Evolutionary conservation across 202 grass and related monocot species (phyloP), one percentile per base, ranked within the genome.

Genomic region (Digitaria exilis): DNA sequence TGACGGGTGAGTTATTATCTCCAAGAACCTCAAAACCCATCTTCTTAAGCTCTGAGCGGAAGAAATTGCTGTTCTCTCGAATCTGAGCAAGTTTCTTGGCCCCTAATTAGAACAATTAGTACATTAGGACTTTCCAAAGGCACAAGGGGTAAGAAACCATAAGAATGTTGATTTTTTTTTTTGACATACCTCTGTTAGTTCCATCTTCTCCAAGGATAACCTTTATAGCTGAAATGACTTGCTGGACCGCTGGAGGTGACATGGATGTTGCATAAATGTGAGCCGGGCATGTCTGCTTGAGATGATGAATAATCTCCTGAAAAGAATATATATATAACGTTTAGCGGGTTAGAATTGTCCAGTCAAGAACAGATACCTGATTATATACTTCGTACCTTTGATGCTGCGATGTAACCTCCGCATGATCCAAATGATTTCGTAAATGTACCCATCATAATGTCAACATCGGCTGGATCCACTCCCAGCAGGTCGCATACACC

Each of bases 391-490:
- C 68, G 9, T 84, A 97, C 95, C 75, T 95, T 91, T 84, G 95
- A 98, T 88, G 95, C 92, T 84, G 95, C 90, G 82, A 95, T 93
- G 60, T 98, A 98, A 48, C 95, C 95, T 84, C 95, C 92, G 1
- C 95, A 95, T 8, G 92, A 97, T 56, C 95, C 92, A 86, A 98
- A 98, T 73, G 92, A 95, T 84, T 97, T 98, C 25, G 95, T 98
- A 88, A 98, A 98, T 84, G 95, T 95, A 80, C 95, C 92, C 95
- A 93, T 97, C 95, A 98, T 98, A 76, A 98, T 93, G 67, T 98
- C 95, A 24, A 98, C 74, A 80, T 93, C 92, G 87, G 87, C 72
- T 81, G 95, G 87, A 84, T 98, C 88, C 68, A 95, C 95, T 65
- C 92, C 92, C 78, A 95, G 82, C 59, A 98, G 87, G 80, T 97